Conservation (phyloP, 768 basidiomycete genomes). For the Xanthoconium purpureum region DNA sequence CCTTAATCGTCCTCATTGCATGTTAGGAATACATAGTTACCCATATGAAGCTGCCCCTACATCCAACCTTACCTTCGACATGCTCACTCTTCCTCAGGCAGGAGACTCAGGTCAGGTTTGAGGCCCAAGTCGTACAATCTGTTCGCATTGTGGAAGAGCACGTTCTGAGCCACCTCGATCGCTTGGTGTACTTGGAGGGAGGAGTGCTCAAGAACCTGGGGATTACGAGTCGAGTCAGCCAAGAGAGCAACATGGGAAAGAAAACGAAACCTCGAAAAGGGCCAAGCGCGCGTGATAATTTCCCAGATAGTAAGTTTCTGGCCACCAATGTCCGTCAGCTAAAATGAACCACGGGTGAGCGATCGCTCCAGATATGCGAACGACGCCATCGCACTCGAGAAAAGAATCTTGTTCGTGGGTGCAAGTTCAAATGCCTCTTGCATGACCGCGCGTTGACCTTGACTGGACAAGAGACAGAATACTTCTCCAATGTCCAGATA, state of each 20-base stretch:
- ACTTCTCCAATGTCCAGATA: constrained; percentile 80
- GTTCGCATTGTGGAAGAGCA: constrained; percentile 68
- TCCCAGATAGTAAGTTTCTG: constrained; percentile 72
- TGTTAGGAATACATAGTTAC: not conserved
- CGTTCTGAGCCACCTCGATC: constrained; percentile 48
- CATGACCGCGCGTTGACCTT: constrained; percentile 59
- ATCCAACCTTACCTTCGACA: not conserved
- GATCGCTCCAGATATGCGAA: not conserved
- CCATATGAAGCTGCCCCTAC: not conserved
- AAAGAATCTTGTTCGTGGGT: constrained; percentile 78
- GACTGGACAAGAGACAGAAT: constrained; percentile 58
- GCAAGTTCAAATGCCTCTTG: constrained; percentile 65
- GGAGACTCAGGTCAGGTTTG: constrained; percentile 23
- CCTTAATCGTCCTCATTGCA: not conserved
- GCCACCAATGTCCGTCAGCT: constrained; percentile 50
- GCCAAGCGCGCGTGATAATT: constrained; percentile 60
- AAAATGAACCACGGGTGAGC: not conserved
- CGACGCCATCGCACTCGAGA: constrained; percentile 57
- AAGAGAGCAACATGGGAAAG: not conserved
- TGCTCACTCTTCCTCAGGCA: not conserved
- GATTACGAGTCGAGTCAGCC: constrained; percentile 56
- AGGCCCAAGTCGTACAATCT: constrained; percentile 57
- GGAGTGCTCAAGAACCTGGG: constrained; percentile 56
- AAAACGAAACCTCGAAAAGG: constrained; percentile 49
- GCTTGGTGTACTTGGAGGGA: constrained; percentile 50